Base-by-base conservation (phyloP, 768 basidiomycete genomes). In the Mycena floridula region DNA sequence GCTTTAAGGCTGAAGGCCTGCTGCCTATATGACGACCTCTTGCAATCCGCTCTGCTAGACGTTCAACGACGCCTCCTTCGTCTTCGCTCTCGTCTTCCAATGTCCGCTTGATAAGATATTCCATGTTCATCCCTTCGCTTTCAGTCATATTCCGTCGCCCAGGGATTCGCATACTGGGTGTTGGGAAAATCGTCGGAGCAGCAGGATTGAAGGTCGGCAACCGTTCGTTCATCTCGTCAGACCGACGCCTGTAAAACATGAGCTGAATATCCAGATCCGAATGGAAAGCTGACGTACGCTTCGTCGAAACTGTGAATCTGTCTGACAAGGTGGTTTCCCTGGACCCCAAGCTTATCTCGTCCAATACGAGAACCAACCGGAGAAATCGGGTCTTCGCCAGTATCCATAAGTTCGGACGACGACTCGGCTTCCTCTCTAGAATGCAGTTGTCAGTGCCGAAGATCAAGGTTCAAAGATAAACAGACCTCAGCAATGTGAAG, bases 401-500 rank as follows among this genome's bases (percentile, higher is more conserved):
- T 66, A 5, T 61, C 53, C 26, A 67, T 63, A 13, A 90, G 68
- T 58, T 90, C 88, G 2, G 86, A 78, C 3, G 78, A 82, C 48
- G 79, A 83, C 66, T 90, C 88, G 1, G 86, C 73, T 58, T 87
- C 88, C 58, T 89, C 85, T 59, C 85, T 88, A 50, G 50, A 47
- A 39, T 7, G 13, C 21, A 15, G 15, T 37, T 20, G 21, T 42
- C 15, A 37, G 40, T 20, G 46, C 39, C 21, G 48, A 35, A 20
- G 37, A 15, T 47, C 42, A 18, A 9, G 12, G 7, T 35, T 25
- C n/a, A 25, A 23, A 54, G 18, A 42, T 16, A 22, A 38, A 63
- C 83, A 55, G 48, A 91, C 89, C 91, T 83, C 25, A 97, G 72
- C 42, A 94, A 72, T 43, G 89, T 82, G 72, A 94, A 95, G 37